Conservation (phyloP, 371 early-diverging fungal genomes). For the Saksenaea vasiformis region DNA sequence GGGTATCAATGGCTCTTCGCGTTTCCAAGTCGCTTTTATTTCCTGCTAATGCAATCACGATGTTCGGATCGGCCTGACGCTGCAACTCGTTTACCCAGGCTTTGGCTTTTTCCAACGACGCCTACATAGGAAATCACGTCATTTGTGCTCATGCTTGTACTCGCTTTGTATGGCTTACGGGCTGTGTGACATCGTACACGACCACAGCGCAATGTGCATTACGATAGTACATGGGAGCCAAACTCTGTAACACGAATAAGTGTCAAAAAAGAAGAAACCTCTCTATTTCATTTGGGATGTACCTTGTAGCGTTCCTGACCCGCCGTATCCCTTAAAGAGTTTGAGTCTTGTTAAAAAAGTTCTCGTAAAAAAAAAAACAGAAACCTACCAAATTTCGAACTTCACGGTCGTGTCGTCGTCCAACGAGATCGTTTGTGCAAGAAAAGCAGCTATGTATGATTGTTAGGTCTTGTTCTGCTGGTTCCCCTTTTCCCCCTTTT, state of each 20-base stretch:
- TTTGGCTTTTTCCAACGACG: slow-evolving; percentile 95
- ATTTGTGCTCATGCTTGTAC: neutral
- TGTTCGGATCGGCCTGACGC: slow-evolving; percentile 93
- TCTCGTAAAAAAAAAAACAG: neutral
- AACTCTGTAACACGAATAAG: slow-evolving; percentile 57
- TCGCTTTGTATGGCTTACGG: slow-evolving; percentile 42
- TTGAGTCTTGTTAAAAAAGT: slow-evolving; percentile 1
- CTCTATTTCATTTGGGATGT: neutral
- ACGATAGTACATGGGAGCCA: slow-evolving; percentile 99
- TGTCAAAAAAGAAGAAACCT: neutral
- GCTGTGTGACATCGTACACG: slow-evolving; percentile 97
- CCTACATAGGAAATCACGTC: slow-evolving; percentile 34
- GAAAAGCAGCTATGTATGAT: slow-evolving; percentile 68
- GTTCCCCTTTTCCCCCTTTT: neutral
- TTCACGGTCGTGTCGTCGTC: slow-evolving; percentile 77
- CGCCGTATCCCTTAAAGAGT: slow-evolving; percentile 84
- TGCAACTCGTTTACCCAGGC: slow-evolving; percentile 98
- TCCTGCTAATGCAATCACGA: slow-evolving; percentile 96
- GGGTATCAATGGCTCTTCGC: slow-evolving; percentile 72
- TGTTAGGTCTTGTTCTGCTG: neutral
- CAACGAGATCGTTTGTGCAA: slow-evolving; percentile 73
- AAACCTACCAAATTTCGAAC: slow-evolving; percentile 82
- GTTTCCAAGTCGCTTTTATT: slow-evolving; percentile 91
- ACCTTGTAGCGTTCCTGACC: slow-evolving; percentile 94
- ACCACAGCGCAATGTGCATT: slow-evolving; percentile 96